Evolutionary conservation across 2,329 filamentous ascomycete species (phyloP), one percentile per base, ranked within the genome.

Genomic region (Pestalotiopsis sp.): DNA sequence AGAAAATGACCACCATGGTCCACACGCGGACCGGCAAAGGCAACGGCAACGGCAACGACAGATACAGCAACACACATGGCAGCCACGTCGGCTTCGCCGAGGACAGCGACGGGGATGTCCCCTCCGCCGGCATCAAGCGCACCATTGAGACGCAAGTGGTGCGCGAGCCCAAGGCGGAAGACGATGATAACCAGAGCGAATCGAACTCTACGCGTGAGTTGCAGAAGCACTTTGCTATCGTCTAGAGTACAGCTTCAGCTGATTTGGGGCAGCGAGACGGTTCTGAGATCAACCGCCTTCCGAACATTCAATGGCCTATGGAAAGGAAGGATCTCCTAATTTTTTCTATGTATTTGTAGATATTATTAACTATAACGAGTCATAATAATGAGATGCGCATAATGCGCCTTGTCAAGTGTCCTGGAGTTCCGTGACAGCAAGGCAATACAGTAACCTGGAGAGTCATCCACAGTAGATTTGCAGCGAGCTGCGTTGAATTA

Each of bases 181-280:
- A 66, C 12, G 63, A 66, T n/a, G 63, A 66, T 27, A 38, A 56
- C 49, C 63, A 66, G n/a, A 66, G 63, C 63, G 63, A 66, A 27
- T 66, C 63, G 1, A 66, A 45, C 49, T 66, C 63, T 14, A 66
- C 63, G 25, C 63, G 63, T 58, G 63, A 56, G 63, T 25, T 66
- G 63, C 63, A 66, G 45, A 66, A 66, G 63, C 63, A 66, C 39
- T 66, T 56, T 49, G 63, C 63, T 13, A 66, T 66, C 14, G 63
- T 66, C 7, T 66, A 58, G 23, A 14, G 13, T 20, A 57, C 63
- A 66, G 63, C n/a, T 66, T 27, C 27, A 23, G 41, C 49, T 66
- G 63, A 66, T 20, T 14, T 39, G 23, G 41, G 31, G 38, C 61
- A 52, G 31, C 6, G 59, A 23, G 17, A 39, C 17, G 17, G 17